Evolutionary conservation across 805 yeast species (phyloP).

Genomic region (Wickerhamomyces hampshirensis): DNA sequence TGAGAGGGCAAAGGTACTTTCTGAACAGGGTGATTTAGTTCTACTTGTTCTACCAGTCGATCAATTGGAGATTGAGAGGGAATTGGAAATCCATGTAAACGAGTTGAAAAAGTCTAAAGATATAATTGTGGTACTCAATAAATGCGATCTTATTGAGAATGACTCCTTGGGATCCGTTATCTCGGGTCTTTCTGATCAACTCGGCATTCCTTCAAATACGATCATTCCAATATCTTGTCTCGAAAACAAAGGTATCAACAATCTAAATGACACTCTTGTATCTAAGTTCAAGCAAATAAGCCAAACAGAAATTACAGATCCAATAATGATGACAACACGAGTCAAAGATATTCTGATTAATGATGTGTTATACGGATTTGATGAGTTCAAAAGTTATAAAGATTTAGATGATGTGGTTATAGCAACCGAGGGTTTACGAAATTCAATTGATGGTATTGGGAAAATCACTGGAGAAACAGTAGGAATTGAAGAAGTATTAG

Average conservation of each 20-base stretch:
- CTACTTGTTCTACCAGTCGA: constrained; percentile 58
- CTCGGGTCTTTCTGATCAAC: constrained; percentile 18
- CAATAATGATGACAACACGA: constrained; percentile 69
- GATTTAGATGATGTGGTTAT: constrained; percentile 65
- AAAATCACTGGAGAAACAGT: constrained; percentile 86
- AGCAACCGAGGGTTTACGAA: constrained; percentile 71
- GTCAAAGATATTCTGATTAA: constrained; percentile 67
- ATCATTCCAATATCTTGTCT: constrained; percentile 56
- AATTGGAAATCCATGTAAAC: constrained; percentile 35
- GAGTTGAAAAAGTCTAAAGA: constrained; percentile 24
- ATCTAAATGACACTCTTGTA: constrained; percentile 39
- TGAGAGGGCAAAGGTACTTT: constrained; percentile 59
- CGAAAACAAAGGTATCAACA: constrained; percentile 49
- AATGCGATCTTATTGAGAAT: constrained; percentile 43
- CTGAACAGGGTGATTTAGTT: constrained; percentile 60
- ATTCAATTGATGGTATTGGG: constrained; percentile 83
- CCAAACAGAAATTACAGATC: constrained; percentile 48
- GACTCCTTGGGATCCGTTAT: constrained; percentile 12
- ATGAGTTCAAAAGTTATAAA: constrained; percentile 50
- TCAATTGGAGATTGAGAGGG: constrained; percentile 30
- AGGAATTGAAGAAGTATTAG: constrained; percentile 86
- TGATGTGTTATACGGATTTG: constrained; percentile 73
- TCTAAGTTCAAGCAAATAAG: constrained; percentile 44
- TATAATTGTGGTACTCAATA: constrained; percentile 50
- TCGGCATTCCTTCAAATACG: constrained; percentile 17